Percentiles rank a stretch among this genome's conserved stretches.
These are phyloP conservation scores for Pisolithus orientalis DNA, from an alignment of 768 basidiomycete genomes.

Conservation along the genomic window DNA sequence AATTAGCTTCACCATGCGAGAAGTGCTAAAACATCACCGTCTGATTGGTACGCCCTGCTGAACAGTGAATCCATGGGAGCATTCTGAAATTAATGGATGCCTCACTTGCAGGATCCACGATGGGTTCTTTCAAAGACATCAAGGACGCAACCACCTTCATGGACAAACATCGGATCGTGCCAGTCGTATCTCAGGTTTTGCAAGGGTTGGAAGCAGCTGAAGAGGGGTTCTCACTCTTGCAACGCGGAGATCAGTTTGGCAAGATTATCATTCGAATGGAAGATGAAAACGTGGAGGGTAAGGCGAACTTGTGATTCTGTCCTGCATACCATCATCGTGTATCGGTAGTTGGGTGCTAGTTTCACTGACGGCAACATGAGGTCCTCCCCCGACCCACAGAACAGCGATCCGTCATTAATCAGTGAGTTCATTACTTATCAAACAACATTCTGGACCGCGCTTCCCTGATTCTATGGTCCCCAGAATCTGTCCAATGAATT, in stretches of 20 bases:
- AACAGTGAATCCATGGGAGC: background rate
- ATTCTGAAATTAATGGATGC: constrained; percentile 9
- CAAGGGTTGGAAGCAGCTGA: constrained; percentile 59
- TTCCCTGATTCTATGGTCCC: constrained; percentile 62
- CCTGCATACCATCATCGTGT: background rate
- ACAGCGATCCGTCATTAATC: no score
- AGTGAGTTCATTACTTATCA: no score
- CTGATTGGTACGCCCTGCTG: constrained; percentile 50
- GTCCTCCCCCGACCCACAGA: background rate
- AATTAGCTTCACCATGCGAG: constrained; percentile 68
- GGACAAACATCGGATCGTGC: constrained; percentile 56
- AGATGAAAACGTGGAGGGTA: constrained; percentile 14
- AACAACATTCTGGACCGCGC: constrained; percentile 19
- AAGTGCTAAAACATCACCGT: constrained; percentile 69
- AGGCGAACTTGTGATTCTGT: constrained; percentile 18
- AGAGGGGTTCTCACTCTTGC: constrained; percentile 65
- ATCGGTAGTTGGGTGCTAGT: background rate
- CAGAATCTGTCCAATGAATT: constrained; percentile 50
- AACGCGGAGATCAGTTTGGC: constrained; percentile 64
- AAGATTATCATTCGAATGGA: constrained; percentile 60
- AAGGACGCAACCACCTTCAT: constrained; percentile 67
- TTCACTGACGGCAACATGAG: background rate
- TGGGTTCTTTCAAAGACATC: constrained; percentile 78
- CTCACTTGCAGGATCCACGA: constrained; percentile 57
- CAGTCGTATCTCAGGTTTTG: constrained; percentile 65